These are phyloP conservation scores for Canavalia gladiata DNA, from an alignment of 306 rosid genomes.

Conservation along the genomic window DNA sequence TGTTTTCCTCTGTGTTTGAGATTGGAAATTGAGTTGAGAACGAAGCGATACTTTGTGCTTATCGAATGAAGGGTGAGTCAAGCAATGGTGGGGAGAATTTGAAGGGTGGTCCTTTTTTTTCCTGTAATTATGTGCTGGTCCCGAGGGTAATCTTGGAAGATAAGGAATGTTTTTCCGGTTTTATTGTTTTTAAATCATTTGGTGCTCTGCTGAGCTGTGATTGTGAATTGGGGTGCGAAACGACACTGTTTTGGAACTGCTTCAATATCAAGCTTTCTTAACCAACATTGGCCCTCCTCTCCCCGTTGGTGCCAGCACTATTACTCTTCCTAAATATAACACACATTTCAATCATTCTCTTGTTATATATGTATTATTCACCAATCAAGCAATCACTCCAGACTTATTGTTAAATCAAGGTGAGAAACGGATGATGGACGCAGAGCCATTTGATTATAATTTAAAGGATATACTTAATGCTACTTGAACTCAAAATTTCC, in stretches of 20 bases:
- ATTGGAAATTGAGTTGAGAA: background rate
- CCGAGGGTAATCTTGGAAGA: constrained; percentile 38
- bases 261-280: background rate
- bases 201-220: constrained; percentile 27
- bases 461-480: background rate
- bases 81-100: constrained; percentile 38
- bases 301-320: too few relatives aligned
- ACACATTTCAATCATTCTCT: background rate
- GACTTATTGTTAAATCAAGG: background rate
- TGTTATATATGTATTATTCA: too few relatives aligned
- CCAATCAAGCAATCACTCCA: too few relatives aligned
- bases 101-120: background rate
- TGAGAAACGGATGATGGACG: background rate
- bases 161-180: background rate
- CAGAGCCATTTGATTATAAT: background rate
- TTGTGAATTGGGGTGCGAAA: background rate
- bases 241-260: constrained; percentile 3
- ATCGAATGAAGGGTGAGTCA: background rate
- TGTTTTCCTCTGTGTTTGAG: background rate
- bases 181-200: background rate
- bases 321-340: background rate
- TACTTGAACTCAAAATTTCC: background rate
- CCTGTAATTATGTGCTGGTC: background rate
- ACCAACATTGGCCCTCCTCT: background rate
- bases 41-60: too few relatives aligned